Conservation (phyloP, 139 green algal genomes). For the Zygnema circumcarinatum region DNA sequence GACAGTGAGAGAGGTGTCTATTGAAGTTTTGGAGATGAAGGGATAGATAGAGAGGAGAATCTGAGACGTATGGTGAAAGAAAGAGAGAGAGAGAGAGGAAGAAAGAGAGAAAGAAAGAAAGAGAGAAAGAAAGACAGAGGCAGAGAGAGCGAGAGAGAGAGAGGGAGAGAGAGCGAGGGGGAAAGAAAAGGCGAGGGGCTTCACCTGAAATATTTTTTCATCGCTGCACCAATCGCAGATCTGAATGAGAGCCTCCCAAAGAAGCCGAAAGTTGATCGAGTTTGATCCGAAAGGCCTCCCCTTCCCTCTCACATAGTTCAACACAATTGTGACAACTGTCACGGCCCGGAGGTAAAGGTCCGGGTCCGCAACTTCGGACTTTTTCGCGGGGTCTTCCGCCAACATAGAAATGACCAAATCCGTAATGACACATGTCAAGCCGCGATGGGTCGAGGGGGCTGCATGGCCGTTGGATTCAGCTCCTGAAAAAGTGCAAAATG, state of each 20-base stretch:
- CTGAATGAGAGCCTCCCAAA: conserved; percentile 15
- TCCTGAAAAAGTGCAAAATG: background rate
- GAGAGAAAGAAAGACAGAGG: background rate
- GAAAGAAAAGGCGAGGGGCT: background rate
- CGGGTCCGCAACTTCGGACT: background rate
- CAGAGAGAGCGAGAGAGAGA: background rate
- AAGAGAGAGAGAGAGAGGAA: too few relatives aligned
- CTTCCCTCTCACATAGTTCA: conserved; percentile 16
- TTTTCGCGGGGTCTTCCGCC: background rate
- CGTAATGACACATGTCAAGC: background rate
- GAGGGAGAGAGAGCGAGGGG: background rate
- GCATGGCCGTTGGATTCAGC: background rate
- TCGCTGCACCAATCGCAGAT: conserved; percentile 23
- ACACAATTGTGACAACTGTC: conserved; percentile 6
- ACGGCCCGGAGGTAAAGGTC: conserved; percentile 7
- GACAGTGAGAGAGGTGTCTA: too few relatives aligned
- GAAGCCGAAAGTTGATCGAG: conserved; percentile 3
- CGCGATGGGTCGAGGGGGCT: background rate
- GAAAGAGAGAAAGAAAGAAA: background rate
- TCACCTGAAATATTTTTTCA: conserved; percentile 13
- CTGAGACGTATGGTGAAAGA: too few relatives aligned
- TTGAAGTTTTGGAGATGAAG: too few relatives aligned
- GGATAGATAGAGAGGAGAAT: too few relatives aligned
- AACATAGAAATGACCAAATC: background rate
- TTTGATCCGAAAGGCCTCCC: background rate